A percentile compares a stretch with the other conserved stretches of the same genome.
Conservation (phyloP, 441 rosid genomes). For the Aleurites moluccanus region DNA sequence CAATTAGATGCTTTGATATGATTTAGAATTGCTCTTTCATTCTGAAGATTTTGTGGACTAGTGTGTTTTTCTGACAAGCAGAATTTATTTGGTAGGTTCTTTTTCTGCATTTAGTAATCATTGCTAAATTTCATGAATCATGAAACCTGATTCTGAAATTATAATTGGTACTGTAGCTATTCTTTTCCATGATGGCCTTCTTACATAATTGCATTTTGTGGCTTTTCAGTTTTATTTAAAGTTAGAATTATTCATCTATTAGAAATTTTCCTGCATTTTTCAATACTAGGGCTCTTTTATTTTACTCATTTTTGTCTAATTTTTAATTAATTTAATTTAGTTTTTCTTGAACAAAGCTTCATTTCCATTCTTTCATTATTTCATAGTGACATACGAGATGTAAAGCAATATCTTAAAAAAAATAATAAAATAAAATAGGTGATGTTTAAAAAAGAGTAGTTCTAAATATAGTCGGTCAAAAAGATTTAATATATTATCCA, state of each 20-base stretch:
- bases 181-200: neutral
- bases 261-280: neutral
- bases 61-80: neutral
- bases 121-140: neutral
- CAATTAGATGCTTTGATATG: neutral
- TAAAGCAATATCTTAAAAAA: slow-evolving; percentile 8
- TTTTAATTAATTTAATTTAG: neutral
- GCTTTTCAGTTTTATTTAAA: neutral
- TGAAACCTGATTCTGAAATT: neutral
- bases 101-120: neutral
- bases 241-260: neutral
- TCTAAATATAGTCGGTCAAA: neutral
- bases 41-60: neutral
- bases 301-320: neutral
- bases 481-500: neutral
- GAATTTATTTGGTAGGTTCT: neutral
- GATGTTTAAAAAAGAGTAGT: neutral
- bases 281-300: neutral
- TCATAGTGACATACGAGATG: slow-evolving; percentile 4
- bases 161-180: neutral
- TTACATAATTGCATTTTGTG: neutral
- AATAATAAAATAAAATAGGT: no score
- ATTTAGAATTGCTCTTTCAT: neutral
- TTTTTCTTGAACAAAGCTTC: neutral
- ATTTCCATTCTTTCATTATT: neutral